A percentile compares a stretch with the other conserved stretches of the same genome.
Conservation (phyloP, 345 rosid genomes). For the Lenwebbia sp. region DNA sequence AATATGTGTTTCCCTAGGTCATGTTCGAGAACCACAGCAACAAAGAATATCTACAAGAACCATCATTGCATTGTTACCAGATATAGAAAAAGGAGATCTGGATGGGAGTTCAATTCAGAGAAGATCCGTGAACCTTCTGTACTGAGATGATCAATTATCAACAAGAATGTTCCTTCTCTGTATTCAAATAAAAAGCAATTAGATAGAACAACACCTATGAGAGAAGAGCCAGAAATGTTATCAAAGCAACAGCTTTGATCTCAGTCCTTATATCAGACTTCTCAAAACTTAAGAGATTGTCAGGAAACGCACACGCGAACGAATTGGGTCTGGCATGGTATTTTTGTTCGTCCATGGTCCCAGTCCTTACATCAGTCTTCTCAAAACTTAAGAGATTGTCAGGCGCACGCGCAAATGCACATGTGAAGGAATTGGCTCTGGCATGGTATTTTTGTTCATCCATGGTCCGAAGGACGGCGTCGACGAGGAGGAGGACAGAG, state of each 20-base stretch:
- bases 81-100: conserved; percentile 79
- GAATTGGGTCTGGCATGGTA: too few species aligned
- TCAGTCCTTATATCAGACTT: background rate
- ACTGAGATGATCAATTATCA: conserved; percentile 51
- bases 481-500: background rate
- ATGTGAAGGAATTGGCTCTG: background rate
- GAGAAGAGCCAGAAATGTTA: background rate
- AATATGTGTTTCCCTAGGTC: background rate
- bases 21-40: background rate
- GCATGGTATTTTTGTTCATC: too few species aligned
- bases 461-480: background rate
- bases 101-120: conserved; percentile 51
- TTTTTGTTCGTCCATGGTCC: background rate
- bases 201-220: background rate
- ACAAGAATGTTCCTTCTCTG: conserved; percentile 78
- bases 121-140: conserved; percentile 39
- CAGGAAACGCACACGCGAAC: background rate
- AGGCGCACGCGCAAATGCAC: too few species aligned
- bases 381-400: too few species aligned
- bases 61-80: background rate
- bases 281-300: background rate
- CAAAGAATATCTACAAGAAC: background rate
- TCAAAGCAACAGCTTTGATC: background rate
- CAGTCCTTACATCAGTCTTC: too few species aligned
- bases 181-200: conserved; percentile 12